These are phyloP conservation scores for Neoarthrinium moseri DNA, from an alignment of 2,329 filamentous ascomycete genomes.

Conservation along the genomic window DNA sequence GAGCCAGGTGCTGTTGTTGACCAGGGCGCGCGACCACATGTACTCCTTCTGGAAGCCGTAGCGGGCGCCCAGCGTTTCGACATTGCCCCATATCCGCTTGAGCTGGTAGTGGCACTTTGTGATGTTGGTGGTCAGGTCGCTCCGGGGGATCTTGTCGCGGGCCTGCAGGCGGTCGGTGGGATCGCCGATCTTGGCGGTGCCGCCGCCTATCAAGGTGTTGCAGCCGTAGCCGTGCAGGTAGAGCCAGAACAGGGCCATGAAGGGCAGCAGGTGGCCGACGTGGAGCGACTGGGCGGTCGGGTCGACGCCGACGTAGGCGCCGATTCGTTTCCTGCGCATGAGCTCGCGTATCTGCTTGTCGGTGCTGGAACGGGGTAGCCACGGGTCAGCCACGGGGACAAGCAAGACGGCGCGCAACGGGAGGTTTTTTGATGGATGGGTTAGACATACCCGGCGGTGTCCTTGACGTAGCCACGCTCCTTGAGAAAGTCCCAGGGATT, in stretches of 20 bases:
- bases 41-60: conserved; percentile 64
- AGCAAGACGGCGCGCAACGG: conserved; percentile 4
- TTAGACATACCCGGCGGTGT: conserved; percentile 65
- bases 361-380: too few relatives aligned
- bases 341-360: conserved; percentile 55
- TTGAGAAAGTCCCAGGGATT: conserved; percentile 65
- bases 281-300: conserved; percentile 79
- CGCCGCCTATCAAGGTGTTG: conserved; percentile 68
- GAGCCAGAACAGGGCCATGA: conserved; percentile 85
- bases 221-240: conserved; percentile 72
- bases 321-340: conserved; percentile 64
- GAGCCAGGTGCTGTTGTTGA: conserved; percentile 87
- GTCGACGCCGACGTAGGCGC: conserved; percentile 79
- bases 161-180: conserved; percentile 68
- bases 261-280: conserved; percentile 74
- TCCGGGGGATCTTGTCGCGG: conserved; percentile 51
- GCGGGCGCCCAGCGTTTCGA: conserved; percentile 62
- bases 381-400: conserved; percentile 7
- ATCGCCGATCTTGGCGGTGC: conserved; percentile 77
- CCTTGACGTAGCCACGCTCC: conserved; percentile 71
- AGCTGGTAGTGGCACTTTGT: conserved; percentile 69
- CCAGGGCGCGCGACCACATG: conserved; percentile 64
- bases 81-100: conserved; percentile 71
- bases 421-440: not conserved
- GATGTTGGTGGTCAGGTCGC: conserved; percentile 61